Percentiles rank a stretch among this genome's conserved stretches.
phyloP scores from a whole-genome alignment of 2,329 filamentous ascomycete genomes.

The Reticulascus tulasneorum region DNA sequence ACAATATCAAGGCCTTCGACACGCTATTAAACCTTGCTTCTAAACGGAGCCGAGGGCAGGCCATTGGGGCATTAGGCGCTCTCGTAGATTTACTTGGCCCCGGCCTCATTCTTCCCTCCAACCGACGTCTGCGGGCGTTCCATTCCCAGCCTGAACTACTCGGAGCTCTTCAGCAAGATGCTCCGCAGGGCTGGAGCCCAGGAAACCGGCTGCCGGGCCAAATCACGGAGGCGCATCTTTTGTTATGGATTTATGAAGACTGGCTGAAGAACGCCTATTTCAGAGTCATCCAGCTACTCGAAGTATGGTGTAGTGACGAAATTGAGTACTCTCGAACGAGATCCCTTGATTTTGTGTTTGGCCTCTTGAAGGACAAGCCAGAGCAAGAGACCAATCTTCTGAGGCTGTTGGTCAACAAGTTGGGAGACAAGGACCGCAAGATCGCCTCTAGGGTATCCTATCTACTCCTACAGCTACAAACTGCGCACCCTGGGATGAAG shows the following conservation, averaged over 20 bases:
- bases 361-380: constrained; percentile 88
- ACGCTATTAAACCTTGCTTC: constrained; percentile 76
- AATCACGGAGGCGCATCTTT: constrained; percentile 71
- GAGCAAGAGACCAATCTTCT: constrained; percentile 95
- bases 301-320: constrained; percentile 91
- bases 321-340: constrained; percentile 88
- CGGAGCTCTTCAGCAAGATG: constrained; percentile 61
- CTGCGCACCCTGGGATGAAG: constrained; percentile 91
- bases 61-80: constrained; percentile 86
- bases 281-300: constrained; percentile 84
- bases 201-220: constrained; percentile 70
- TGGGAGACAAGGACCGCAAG: constrained; percentile 92
- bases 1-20: constrained; percentile 87
- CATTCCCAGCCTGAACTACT: constrained; percentile 73
- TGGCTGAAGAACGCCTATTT: constrained; percentile 95
- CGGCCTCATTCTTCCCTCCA: constrained; percentile 76
- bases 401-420: constrained; percentile 88
- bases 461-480: constrained; percentile 85
- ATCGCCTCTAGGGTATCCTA: constrained; percentile 93
- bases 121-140: constrained; percentile 79
- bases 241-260: constrained; percentile 89
- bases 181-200: constrained; percentile 57
- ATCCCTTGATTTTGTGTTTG: constrained; percentile 86
- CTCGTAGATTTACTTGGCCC: constrained; percentile 92
- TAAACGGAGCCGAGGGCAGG: constrained; percentile 90